A percentile compares a stretch with the other conserved stretches of the same genome.
Conservation (phyloP, 2,329 filamentous ascomycete genomes). For the Thelonectria rubi region DNA sequence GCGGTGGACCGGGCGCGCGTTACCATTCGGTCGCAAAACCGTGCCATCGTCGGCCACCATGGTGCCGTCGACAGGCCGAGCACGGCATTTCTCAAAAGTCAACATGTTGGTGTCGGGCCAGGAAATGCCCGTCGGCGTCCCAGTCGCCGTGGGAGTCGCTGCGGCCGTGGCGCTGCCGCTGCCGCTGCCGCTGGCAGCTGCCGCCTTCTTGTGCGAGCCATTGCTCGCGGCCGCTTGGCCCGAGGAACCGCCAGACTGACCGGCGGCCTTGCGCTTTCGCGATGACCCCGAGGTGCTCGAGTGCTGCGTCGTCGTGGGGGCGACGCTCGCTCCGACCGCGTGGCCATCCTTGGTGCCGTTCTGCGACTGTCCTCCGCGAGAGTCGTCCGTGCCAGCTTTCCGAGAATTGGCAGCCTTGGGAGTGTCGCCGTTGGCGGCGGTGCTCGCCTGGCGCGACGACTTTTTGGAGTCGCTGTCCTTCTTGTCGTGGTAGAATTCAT, state of each 20-base stretch:
- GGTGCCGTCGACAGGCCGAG: slow-evolving; percentile 76
- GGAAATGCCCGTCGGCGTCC: slow-evolving; percentile 52
- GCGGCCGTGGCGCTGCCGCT: slow-evolving; percentile 37
- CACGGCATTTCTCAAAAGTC: slow-evolving; percentile 79
- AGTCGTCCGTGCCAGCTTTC: slow-evolving; percentile 53
- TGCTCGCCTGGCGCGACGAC: slow-evolving; percentile 57
- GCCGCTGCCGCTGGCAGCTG: slow-evolving; percentile 27
- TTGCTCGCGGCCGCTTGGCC: slow-evolving; percentile 38
- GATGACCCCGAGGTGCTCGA: slow-evolving; percentile 60
- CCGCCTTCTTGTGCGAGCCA: slow-evolving; percentile 35
- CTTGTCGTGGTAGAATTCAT: slow-evolving; percentile 71
- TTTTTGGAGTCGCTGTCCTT: slow-evolving; percentile 68
- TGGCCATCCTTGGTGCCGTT: slow-evolving; percentile 51
- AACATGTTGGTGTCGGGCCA: slow-evolving; percentile 83
- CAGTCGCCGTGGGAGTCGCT: slow-evolving; percentile 31
- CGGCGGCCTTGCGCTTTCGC: slow-evolving; percentile 86
- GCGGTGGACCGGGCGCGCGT: slow-evolving; percentile 31
- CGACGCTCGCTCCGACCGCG: slow-evolving; percentile 38
- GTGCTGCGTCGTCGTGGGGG: slow-evolving; percentile 58
- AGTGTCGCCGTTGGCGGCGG: slow-evolving; percentile 51
- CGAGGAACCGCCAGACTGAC: slow-evolving; percentile 39
- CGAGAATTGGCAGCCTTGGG: slow-evolving; percentile 51
- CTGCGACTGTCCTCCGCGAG: slow-evolving; percentile 48
- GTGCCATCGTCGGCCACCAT: slow-evolving; percentile 93
- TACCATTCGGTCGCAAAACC: slow-evolving; percentile 84